Base-by-base conservation (phyloP, 2,329 filamentous ascomycete genomes). In the Paecilomyces variotii region DNA sequence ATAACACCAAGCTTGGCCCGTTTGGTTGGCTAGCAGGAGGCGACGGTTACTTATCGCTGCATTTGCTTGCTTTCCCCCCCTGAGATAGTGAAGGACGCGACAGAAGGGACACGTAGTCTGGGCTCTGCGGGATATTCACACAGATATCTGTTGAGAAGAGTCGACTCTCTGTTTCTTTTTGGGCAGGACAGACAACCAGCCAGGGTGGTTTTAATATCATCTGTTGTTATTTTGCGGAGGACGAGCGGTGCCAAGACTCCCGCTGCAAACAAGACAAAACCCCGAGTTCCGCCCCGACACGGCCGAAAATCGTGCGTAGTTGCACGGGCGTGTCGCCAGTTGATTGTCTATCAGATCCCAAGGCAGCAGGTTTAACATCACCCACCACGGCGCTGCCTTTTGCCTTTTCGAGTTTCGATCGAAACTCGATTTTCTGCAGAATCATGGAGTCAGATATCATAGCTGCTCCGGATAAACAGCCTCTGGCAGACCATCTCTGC, bases 401-500 rank as follows among this genome's bases (percentile, higher is more conserved):
- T 60, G 61, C 65, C 50, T 57, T 70, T 45, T 61, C 66, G 62
- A 64, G 61, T 56, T 61, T 70, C 59, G 62, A 66, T 60, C 57
- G 61, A 45, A 63, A 65, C 54, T 60, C 64, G 30, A 58, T 68
- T 54, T 65, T 66, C 58, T 62, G 57, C 57, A 60, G 60, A 27
- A 39, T 54, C 32, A 65, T 67, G 66, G 63, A 65, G 25, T 54
- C 57, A 51, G 58, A 65, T 53, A 57, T 59, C 2, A 19, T 25
- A 2, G 34, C 56, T 30, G 26, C 58, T 19, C 57, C n/a, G 49
- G 60, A 58, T 55, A 59, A 39, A 55, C 63, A 12, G 59, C 62
- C 53, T 56, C 53, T 62, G 50, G 72, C 78, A 30, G 75, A 82
- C 57, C 84, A 87, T 68, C 77, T 86, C 32, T 83, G 82, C 61